A percentile compares a stretch with the other conserved stretches of the same genome.
Evolutionary conservation across 2,329 filamentous ascomycete genomes (phyloP).

Genomic region (Botryosphaeria dothidea): DNA sequence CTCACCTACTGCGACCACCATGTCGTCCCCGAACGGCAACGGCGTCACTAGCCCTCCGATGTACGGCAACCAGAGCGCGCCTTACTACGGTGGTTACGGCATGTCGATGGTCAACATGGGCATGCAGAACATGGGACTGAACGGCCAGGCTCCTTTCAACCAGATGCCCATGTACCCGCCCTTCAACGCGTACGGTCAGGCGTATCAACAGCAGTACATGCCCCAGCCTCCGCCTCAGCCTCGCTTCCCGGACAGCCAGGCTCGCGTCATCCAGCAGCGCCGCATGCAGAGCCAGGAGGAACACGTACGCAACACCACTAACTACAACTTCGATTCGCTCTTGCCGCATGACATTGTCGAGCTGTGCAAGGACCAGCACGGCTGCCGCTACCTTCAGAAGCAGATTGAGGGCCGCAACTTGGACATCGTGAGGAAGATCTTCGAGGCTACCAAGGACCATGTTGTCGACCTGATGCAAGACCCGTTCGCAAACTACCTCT

Average conservation of each 20-base stretch:
- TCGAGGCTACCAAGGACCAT: conserved; percentile 87
- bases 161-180: conserved; percentile 24
- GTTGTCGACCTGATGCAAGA: conserved; percentile 95
- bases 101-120: conserved; percentile 67
- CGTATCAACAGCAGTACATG: conserved; percentile 27
- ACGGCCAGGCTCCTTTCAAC: conserved; percentile 30
- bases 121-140: conserved; percentile 63
- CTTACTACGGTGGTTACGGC: conserved; percentile 54
- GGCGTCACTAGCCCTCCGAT: neutral
- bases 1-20: conserved; percentile 6
- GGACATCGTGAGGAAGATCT: conserved; percentile 88
- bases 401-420: conserved; percentile 89
- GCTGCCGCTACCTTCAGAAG: conserved; percentile 94
- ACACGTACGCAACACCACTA: conserved; percentile 65
- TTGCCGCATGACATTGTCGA: conserved; percentile 82
- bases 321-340: conserved; percentile 71
- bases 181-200: conserved; percentile 21
- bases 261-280: conserved; percentile 73
- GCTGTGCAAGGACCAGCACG: conserved; percentile 96
- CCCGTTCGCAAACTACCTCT: conserved; percentile 98
- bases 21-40: neutral
- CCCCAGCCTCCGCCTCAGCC: conserved; percentile 41
- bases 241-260: conserved; percentile 70
- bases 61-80: conserved; percentile 18
- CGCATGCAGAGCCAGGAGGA: conserved; percentile 73